A percentile compares a stretch with the other conserved stretches of the same genome.
Evolutionary conservation across 441 rosid genomes (phyloP).

Genomic region (Euphorbia schlechtendalii): DNA sequence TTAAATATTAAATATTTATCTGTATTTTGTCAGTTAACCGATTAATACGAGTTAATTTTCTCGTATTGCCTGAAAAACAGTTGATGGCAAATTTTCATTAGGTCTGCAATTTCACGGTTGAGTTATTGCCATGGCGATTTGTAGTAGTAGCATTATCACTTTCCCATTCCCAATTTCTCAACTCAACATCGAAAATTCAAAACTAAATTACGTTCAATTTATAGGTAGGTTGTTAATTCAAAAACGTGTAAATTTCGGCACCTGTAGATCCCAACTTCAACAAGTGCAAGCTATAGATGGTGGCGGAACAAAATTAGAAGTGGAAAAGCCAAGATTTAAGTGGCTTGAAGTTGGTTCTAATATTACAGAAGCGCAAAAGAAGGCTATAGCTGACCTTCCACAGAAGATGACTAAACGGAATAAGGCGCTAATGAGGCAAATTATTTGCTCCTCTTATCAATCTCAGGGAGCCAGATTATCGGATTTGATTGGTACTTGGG

Average conservation of each 20-base stretch:
- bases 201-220: slow-evolving; percentile 15
- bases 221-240: slow-evolving; percentile 13
- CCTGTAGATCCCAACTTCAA: slow-evolving; percentile 19
- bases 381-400: slow-evolving; percentile 49
- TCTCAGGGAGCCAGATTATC: slow-evolving; percentile 29
- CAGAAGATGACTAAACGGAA: slow-evolving; percentile 58
- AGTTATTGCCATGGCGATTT: slow-evolving; percentile 26
- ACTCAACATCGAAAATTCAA: slow-evolving; percentile 15
- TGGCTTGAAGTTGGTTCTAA: slow-evolving; percentile 34
- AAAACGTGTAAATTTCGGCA: slow-evolving; percentile 17
- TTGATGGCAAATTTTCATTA: neutral
- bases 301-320: slow-evolving; percentile 15
- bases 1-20: no score
- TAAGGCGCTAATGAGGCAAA: slow-evolving; percentile 58
- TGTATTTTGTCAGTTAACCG: no score
- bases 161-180: slow-evolving; percentile 18
- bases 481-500: slow-evolving; percentile 71
- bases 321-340: slow-evolving; percentile 33
- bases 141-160: slow-evolving; percentile 23
- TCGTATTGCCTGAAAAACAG: no score
- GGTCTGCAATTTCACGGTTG: neutral
- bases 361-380: slow-evolving; percentile 41
- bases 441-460: slow-evolving; percentile 42
- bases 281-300: slow-evolving; percentile 21
- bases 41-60: no score